Evolutionary conservation across 345 rosid species (phyloP).

Genomic region (Linum trigynum): DNA sequence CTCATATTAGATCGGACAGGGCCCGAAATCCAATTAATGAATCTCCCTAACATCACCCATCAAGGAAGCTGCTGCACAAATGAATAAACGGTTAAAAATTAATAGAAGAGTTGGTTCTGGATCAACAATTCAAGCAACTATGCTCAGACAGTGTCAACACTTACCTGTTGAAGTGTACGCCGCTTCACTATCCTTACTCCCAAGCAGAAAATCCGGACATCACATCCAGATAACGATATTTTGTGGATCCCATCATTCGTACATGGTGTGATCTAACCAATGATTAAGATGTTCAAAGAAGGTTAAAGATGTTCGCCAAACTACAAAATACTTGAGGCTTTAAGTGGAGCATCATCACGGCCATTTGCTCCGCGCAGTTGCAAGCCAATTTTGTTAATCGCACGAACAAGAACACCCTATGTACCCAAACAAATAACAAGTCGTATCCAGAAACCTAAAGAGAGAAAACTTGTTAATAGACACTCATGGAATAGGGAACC

Average conservation of each 20-base stretch:
- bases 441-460: background rate
- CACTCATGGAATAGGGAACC: background rate
- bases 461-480: constrained; percentile 5
- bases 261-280: constrained; percentile 57
- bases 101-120: too few species aligned
- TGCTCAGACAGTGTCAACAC: background rate
- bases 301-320: background rate
- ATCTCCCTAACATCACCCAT: too few species aligned
- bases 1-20: too few species aligned
- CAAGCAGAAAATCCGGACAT: constrained; percentile 75
- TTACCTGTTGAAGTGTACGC: constrained; percentile 72
- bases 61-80: too few species aligned
- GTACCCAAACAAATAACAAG: background rate
- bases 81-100: too few species aligned
- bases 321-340: background rate
- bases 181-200: constrained; percentile 85
- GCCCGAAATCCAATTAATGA: too few species aligned
- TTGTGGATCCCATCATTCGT: constrained; percentile 72
- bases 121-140: background rate
- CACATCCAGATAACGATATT: constrained; percentile 69
- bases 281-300: constrained; percentile 9
- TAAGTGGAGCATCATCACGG: constrained; percentile 82
- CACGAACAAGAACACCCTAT: constrained; percentile 66
- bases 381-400: constrained; percentile 76
- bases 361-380: constrained; percentile 88